Base-by-base conservation (phyloP, 2,329 filamentous ascomycete genomes). In the Aspergillus neoniger region DNA sequence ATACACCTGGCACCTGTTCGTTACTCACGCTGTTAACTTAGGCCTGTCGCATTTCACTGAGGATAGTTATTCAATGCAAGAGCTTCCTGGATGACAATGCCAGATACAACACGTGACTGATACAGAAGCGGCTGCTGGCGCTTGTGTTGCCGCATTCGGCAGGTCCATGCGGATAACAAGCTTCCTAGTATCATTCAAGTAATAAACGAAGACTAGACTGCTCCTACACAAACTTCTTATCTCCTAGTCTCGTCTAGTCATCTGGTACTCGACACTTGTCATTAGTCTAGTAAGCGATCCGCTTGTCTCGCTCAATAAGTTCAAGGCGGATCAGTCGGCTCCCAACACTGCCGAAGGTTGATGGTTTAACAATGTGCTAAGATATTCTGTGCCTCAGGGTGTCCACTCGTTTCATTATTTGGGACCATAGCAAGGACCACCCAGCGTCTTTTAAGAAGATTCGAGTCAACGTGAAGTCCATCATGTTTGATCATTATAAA, bases 101-200 rank as follows among this genome's bases (percentile, higher is more conserved):
- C 2, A 41, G 17, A 5, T 15, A 28, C 15, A 7, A 10, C 59
- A 63, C 59, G 56, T 64, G 60, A 61, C 30, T n/a, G 15, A 17
- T 9, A 36, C 43, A 2, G 15, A 30, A 55, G 62, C 59, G 62
- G 52, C 47, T 39, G 32, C 53, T 57, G 52, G 55, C 30, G 21
- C 41, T 15, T 12, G 36, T 15, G 12, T 39, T 44, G 23, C 61
- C 65, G 48, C 38, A 63, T 65, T 32, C 30, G 66, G 66, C 44
- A 68, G 57, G 66, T 68, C 65, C 60, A 63, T 55, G 65, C 66
- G 63, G 57, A 28, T 19, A 30, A 30, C 41, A 32, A 36, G 32
- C 32, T 36, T 36, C 30, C 30, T 36, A 36, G 30, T 36, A 36
- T 36, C 12, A 14, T 14, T 12, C 30, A 12, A 36, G 32, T 36